phyloP scores from a whole-genome alignment of 164 flowering plant genomes.

The Hamamelis virginiana region DNA sequence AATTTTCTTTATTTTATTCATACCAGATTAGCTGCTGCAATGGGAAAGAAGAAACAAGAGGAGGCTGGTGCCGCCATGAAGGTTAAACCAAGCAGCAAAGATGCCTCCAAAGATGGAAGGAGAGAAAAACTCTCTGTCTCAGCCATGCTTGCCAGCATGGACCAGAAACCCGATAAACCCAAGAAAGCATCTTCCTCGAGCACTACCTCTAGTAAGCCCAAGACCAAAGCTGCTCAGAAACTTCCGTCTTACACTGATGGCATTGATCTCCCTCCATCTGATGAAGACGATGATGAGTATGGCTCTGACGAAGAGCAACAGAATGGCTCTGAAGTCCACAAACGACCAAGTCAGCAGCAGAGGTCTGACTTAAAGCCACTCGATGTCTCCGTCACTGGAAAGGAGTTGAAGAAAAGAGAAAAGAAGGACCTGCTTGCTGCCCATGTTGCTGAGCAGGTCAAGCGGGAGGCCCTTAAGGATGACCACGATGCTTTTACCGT shows the following conservation, averaged over 20 bases:
- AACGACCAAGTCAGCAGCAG: conserved; percentile 13
- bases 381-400: conserved; percentile 41
- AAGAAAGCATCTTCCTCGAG: conserved; percentile 41
- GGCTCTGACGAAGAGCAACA: conserved; percentile 31
- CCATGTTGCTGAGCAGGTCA: conserved; percentile 50
- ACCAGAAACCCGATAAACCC: conserved; percentile 62
- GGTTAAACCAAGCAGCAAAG: conserved; percentile 26
- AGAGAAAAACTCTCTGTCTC: conserved; percentile 65
- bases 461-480: conserved; percentile 68
- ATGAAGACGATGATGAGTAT: conserved; percentile 56
- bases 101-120: conserved; percentile 36
- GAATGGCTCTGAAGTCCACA: background rate
- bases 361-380: conserved; percentile 29
- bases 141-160: conserved; percentile 84
- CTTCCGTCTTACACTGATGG: conserved; percentile 59
- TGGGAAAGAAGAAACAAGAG: conserved; percentile 67
- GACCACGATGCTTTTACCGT: conserved; percentile 83
- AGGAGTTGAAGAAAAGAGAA: conserved; percentile 76
- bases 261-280: conserved; percentile 83
- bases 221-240: conserved; percentile 36
- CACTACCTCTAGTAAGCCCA: conserved; percentile 30
- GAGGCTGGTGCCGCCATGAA: conserved; percentile 42
- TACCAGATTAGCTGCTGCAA: conserved; percentile 14
- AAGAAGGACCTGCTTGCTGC: conserved; percentile 62
- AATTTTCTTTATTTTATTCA: background rate